Evolutionary conservation across 2,329 filamentous ascomycete genomes (phyloP), one percentile per base, ranked within the genome.

Genomic region (Juglanconis oblonga): DNA sequence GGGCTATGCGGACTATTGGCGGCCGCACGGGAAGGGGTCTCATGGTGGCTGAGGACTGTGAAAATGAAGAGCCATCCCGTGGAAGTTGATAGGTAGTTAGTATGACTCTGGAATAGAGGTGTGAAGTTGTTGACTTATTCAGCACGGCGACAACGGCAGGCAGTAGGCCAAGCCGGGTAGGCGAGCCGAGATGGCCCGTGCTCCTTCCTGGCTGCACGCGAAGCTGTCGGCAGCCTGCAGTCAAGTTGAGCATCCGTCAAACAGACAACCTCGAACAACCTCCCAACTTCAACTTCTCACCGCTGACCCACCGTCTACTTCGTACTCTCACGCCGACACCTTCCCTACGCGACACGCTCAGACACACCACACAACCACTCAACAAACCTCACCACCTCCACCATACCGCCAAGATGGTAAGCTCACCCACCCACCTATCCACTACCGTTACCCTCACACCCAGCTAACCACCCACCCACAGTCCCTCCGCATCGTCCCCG

Each of bases 401-500:
- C 24, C n/a, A 47, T 59, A 65, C 71, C 67, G 68, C 65, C 76
- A 81, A 76, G 62, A 84, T 84, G 81, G 81, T 83, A 77, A 73
- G 75, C 69, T 62, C 54, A 36, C 48, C 55, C n/a, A 31, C 51
- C 38, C 38, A 29, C 47, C 61, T 24, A 2, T 24, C 24, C 24
- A 24, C 24, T 24, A 24, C 42, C 33, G 51, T 57, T 32, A 61
- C 45, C 53, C 33, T n/a, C 31, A 33, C 13, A 29, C 49, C 52
- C 59, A 62, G 38, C 66, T 62, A 64, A 59, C 61, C 61, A 56
- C 45, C 61, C 44, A 58, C 55, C 55, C 53, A 51, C 75, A 96
- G 91, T 89, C 91, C 71, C 90, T 98, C 84, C 92, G 92, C 79
- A 90, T 99, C 78, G 86, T 91, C 67, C 95, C 95, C 72, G 74